Conservation (phyloP, 345 rosid genomes). For the Salix caprea region DNA sequence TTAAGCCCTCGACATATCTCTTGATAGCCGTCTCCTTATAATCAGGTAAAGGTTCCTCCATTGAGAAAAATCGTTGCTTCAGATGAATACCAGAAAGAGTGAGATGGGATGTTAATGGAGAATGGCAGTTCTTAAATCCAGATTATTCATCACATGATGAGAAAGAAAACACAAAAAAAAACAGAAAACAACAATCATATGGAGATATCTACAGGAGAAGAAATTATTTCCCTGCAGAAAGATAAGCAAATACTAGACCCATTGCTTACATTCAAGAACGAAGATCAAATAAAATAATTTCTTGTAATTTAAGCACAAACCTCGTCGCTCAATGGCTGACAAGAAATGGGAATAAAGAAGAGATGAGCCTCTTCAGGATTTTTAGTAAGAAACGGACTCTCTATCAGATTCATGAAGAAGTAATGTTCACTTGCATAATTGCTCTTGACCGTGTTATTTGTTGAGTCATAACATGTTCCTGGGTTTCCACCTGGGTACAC, state of each 20-base stretch:
- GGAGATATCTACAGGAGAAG: constrained; percentile 5
- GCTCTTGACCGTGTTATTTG: neutral
- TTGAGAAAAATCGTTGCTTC: neutral
- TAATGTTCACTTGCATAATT: constrained; percentile 15
- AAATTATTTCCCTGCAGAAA: neutral
- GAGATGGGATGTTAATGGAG: neutral
- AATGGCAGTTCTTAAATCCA: neutral
- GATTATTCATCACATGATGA: neutral
- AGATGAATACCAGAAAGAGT: neutral
- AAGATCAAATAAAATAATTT: neutral
- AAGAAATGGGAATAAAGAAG: neutral
- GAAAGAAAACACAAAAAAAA: neutral
- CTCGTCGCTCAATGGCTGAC: neutral
- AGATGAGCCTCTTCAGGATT: neutral
- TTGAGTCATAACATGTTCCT: neutral
- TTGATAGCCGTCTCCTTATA: constrained; percentile 40
- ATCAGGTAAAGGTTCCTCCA: neutral
- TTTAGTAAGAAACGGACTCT: neutral
- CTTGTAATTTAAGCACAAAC: neutral
- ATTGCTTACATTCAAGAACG: neutral
- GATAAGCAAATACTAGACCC: neutral
- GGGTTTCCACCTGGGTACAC: constrained; percentile 15
- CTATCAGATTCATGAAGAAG: constrained; percentile 21
- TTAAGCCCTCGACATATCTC: constrained; percentile 63
- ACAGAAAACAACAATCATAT: neutral